Base-by-base conservation (phyloP, 75 land plant genomes). In the Cryptomeria japonica region DNA sequence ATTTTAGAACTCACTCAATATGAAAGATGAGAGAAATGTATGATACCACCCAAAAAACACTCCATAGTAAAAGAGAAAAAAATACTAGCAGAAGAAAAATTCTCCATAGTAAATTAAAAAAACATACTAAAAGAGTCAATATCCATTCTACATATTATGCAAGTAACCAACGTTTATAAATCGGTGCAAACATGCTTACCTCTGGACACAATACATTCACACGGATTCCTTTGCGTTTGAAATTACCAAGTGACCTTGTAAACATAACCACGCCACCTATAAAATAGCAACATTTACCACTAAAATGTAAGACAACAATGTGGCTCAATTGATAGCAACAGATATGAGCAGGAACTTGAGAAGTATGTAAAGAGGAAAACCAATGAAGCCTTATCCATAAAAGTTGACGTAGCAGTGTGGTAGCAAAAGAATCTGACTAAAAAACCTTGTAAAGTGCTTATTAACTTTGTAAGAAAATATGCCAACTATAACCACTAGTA, bases 141-240 rank as follows among this genome's bases (percentile, higher is more conserved):
- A 72, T 72, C 9, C 36, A 72, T 72, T 72, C 9, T 36, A 31
- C 36, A 3, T 8, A 25, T 44, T 42, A 42, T 28, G 5, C 12
- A 44, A 80, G 84, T 42, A 80, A 25, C 14, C 47, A 42, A 22
- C 47, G 44, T 80, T 18, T 0, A 38, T 38, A 22, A 19, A 44
- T 44, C 31, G 22, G 41, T 44, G 44, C 51, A 44, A 80, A 80
- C 83, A 80, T 31, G 44, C 87, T 36, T 84, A 98, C 99, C 97
- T 98, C 99, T 84, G 99, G 99, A 88, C 99, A 98, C 73, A 98
- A 95, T 31, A 92, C 98, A 93, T 98, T 98, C 72, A 95, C 90
- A 85, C 99, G 98, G 84, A 98, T 96, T 83, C 97, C 96, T 78
- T 92, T 78, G 31, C 90, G 90, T 85, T 90, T 93, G 70, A 89